These are phyloP conservation scores for Conoideocrella luteorostrata DNA, from an alignment of 2,329 filamentous ascomycete species.

Conservation along the genomic window DNA sequence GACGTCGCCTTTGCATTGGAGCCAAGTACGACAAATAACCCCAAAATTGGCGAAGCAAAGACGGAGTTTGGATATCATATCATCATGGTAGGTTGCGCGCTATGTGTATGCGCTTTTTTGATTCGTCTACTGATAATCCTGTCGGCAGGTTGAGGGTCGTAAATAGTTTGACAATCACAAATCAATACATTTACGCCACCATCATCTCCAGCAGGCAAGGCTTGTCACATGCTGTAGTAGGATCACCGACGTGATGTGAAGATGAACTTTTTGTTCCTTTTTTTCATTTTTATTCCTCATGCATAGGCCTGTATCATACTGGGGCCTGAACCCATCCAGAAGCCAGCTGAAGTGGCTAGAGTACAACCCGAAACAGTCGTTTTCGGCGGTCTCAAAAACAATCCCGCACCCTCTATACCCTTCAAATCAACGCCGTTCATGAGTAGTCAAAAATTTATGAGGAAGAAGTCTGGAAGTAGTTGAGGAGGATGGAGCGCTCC, in stretches of 20 bases:
- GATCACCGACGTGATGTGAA: neutral
- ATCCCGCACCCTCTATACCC: conserved; percentile 33
- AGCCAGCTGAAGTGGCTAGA: conserved; percentile 42
- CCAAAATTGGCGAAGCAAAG: conserved; percentile 64
- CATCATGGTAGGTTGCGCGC: conserved; percentile 55
- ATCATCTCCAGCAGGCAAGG: no score
- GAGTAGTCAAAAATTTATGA: conserved; percentile 39
- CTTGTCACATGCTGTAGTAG: no score
- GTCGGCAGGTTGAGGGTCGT: conserved; percentile 32
- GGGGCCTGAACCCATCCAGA: conserved; percentile 33
- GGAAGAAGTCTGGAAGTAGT: conserved; percentile 98
- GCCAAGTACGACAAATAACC: conserved; percentile 55
- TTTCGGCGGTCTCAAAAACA: conserved; percentile 24
- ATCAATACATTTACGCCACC: no score
- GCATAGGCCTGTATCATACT: conserved; percentile 26
- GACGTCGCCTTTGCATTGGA: conserved; percentile 65
- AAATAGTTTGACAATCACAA: conserved; percentile 24
- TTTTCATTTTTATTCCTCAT: conserved; percentile 32
- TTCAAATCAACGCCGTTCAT: conserved; percentile 28
- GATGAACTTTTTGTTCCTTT: conserved; percentile 23
- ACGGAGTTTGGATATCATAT: conserved; percentile 74
- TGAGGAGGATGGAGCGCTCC: conserved; percentile 97
- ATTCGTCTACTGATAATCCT: neutral
- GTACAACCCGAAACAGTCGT: conserved; percentile 36
- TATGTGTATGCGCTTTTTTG: neutral